Conservation (phyloP, 805 yeast species). For the Torulaspora quercuum region DNA sequence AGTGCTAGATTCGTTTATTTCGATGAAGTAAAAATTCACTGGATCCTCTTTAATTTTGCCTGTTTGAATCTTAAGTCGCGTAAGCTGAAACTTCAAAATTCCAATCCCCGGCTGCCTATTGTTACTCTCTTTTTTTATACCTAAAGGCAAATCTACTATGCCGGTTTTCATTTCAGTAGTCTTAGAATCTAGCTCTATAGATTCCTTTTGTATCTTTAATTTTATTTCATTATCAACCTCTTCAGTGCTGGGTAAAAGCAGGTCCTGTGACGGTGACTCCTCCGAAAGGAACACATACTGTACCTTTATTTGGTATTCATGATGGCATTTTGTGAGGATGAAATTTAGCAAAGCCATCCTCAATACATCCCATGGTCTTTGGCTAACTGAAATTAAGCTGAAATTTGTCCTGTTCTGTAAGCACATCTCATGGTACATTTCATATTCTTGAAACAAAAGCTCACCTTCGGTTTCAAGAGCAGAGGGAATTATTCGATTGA, state of each 20-base stretch:
- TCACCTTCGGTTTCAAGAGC: conserved; percentile 20
- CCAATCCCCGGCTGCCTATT: conserved; percentile 18
- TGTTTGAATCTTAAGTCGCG: conserved; percentile 1
- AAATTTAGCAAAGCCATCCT: conserved; percentile 20
- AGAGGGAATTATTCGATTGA: conserved; percentile 28
- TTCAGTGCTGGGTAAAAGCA: conserved; percentile 16
- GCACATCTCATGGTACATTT: conserved; percentile 31
- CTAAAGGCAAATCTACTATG: conserved; percentile 11
- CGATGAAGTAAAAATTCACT: conserved; percentile 28
- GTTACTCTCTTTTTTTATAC: conserved; percentile 4
- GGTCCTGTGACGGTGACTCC: conserved; percentile 25
- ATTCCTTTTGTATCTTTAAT: conserved; percentile 24
- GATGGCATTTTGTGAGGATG: conserved; percentile 16
- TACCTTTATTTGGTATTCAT: conserved; percentile 18
- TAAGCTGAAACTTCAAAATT: conserved; percentile 24
- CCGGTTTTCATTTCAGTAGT: conserved; percentile 14
- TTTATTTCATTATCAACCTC: conserved; percentile 19
- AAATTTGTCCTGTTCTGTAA: conserved; percentile 23
- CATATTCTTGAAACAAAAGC: conserved; percentile 29
- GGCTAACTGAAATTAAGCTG: conserved; percentile 26
- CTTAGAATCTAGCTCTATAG: conserved; percentile 25
- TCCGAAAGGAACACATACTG: conserved; percentile 33
- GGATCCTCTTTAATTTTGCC: conserved; percentile 3
- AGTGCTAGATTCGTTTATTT: conserved; percentile 23
- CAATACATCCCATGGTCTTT: conserved; percentile 19